These are phyloP conservation scores for Collybia sordida DNA, from an alignment of 768 basidiomycete genomes.

Conservation along the genomic window DNA sequence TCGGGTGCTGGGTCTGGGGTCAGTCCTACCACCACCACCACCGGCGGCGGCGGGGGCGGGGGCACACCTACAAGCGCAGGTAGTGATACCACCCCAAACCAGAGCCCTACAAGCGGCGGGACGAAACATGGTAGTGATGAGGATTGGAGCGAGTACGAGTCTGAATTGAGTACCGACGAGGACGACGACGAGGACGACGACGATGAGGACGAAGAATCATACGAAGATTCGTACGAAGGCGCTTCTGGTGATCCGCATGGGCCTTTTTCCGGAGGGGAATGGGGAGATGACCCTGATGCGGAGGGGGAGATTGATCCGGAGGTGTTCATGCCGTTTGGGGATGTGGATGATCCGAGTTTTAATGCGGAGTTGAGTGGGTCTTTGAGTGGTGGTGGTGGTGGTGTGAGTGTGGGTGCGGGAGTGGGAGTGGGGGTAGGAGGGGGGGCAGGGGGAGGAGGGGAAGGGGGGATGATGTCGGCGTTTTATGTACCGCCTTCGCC, in stretches of 20 bases:
- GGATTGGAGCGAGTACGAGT: slow-evolving; percentile 23
- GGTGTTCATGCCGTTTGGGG: slow-evolving; percentile 14
- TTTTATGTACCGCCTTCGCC: slow-evolving; percentile 27
- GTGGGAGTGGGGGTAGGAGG: not conserved
- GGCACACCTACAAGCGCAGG: not conserved
- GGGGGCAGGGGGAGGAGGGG: not conserved
- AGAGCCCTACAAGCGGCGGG: not conserved
- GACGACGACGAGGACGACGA: slow-evolving; percentile 6
- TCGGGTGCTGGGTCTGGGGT: not conserved
- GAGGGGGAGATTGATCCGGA: slow-evolving; percentile 33
- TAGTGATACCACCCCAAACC: not conserved
- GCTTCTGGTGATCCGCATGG: not conserved
- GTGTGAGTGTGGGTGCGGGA: not conserved
- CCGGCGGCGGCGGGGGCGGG: not conserved
- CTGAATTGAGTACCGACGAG: slow-evolving; percentile 16
- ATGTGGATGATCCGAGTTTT: slow-evolving; percentile 34
- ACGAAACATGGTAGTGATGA: slow-evolving; percentile 8
- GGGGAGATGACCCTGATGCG: slow-evolving; percentile 18
- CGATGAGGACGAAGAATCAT: not conserved
- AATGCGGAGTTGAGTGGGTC: slow-evolving; percentile 37
- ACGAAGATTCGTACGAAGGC: not conserved
- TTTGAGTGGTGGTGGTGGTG: not conserved
- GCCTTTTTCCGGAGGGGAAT: not conserved
- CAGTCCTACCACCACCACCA: not conserved
- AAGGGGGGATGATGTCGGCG: slow-evolving; percentile 15